phyloP scores from a whole-genome alignment of 352 stramenopile genomes.

The Phytophthora sojae region DNA sequence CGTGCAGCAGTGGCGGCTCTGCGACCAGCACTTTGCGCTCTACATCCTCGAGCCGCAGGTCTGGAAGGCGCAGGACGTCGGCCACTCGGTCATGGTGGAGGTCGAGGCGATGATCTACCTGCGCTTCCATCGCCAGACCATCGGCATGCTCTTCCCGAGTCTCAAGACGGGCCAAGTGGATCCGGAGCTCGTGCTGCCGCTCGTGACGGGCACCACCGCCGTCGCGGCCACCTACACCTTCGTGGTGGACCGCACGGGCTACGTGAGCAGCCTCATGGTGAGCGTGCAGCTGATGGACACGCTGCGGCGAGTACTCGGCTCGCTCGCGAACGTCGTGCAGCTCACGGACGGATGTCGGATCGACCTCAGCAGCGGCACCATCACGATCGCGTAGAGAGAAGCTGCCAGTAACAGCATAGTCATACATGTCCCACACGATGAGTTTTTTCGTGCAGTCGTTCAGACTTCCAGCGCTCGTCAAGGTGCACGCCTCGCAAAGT shows the following conservation, averaged over 20 bases:
- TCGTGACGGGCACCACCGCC: constrained; percentile 30
- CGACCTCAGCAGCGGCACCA: constrained; percentile 34
- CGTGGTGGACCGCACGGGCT: constrained; percentile 32
- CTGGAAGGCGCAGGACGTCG: constrained; percentile 26
- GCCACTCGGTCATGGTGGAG: constrained; percentile 35
- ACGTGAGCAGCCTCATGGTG: constrained; percentile 34
- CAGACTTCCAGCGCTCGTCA: not conserved
- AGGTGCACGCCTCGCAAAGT: not conserved
- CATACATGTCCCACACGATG: not conserved
- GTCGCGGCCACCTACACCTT: constrained; percentile 38
- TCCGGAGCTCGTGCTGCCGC: constrained; percentile 20
- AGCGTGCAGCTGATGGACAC: constrained; percentile 43
- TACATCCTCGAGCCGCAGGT: constrained; percentile 34
- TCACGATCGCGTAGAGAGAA: constrained; percentile 25
- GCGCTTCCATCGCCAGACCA: constrained; percentile 38
- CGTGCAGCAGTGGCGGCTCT: constrained; percentile 30
- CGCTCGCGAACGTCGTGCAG: constrained; percentile 22
- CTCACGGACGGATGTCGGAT: constrained; percentile 29
- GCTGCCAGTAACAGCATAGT: constrained; percentile 3
- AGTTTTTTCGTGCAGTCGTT: not conserved
- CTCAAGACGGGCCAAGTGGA: constrained; percentile 32
- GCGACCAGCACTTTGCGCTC: constrained; percentile 11
- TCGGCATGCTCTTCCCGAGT: constrained; percentile 36
- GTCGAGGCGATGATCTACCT: constrained; percentile 42
- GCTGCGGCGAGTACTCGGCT: constrained; percentile 37